Percentiles rank a stretch among this genome's conserved stretches.
These are phyloP conservation scores for Beta corolliflora DNA, from an alignment of 179 eudicot species.

Conservation along the genomic window DNA sequence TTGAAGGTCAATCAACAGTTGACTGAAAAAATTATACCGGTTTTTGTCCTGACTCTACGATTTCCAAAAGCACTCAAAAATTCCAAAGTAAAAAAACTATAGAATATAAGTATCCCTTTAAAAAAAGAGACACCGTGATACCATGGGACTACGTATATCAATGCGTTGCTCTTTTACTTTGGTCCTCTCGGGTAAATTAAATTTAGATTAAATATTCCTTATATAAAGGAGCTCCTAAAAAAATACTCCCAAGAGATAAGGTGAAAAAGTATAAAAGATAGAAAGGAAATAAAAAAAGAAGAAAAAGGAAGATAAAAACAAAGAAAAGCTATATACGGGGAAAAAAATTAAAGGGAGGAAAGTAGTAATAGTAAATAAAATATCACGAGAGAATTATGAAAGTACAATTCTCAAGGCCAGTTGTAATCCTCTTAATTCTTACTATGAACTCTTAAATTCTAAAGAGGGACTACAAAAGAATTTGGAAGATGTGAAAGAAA, in stretches of 20 bases:
- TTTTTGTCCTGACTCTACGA: conserved; percentile 26
- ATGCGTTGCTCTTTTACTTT: conserved; percentile 29
- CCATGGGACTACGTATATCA: conserved; percentile 35
- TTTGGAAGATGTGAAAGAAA: background rate
- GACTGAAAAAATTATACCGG: conserved; percentile 15
- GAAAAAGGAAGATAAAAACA: background rate
- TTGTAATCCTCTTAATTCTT: conserved; percentile 21
- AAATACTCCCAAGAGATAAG: conserved; percentile 17
- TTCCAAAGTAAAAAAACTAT: background rate
- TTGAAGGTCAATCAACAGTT: conserved; percentile 29
- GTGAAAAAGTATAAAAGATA: conserved; percentile 9
- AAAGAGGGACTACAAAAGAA: no score
- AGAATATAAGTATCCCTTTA: background rate
- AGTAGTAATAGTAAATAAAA: background rate
- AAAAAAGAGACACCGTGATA: conserved; percentile 38
- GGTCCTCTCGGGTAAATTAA: conserved; percentile 22
- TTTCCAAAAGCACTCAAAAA: conserved; percentile 15
- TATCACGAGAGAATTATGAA: conserved; percentile 15
- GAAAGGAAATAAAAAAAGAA: background rate
- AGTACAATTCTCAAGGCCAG: conserved; percentile 22
- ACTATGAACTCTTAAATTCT: no score
- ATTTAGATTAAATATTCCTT: background rate
- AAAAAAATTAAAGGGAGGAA: background rate
- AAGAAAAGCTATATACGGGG: background rate
- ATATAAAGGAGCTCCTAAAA: conserved; percentile 8